A percentile compares a stretch with the other conserved stretches of the same genome.
phyloP scores from a whole-genome alignment of 2,329 filamentous ascomycete species.

The Coniochaeta sp. region DNA sequence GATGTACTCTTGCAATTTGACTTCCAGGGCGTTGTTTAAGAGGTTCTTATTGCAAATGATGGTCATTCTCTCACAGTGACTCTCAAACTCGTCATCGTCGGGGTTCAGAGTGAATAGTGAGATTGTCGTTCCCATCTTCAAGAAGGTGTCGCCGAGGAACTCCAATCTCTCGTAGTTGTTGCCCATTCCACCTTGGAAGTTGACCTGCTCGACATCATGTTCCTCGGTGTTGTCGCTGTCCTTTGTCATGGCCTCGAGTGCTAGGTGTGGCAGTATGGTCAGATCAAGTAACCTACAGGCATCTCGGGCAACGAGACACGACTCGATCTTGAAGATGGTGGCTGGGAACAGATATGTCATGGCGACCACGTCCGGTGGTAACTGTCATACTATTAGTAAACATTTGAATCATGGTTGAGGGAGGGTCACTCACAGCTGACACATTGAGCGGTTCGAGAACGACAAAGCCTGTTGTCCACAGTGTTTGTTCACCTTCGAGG shows the following conservation, averaged over 20 bases:
- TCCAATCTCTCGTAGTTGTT: slow-evolving; percentile 93
- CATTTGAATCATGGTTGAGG: not conserved
- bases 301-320: slow-evolving; percentile 72
- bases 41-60: slow-evolving; percentile 89
- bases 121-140: slow-evolving; percentile 94
- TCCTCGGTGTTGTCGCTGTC: slow-evolving; percentile 81
- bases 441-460: slow-evolving; percentile 72
- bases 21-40: slow-evolving; percentile 64
- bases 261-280: slow-evolving; percentile 56
- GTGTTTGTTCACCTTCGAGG: slow-evolving; percentile 36
- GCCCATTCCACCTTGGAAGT: slow-evolving; percentile 80
- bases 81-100: slow-evolving; percentile 74
- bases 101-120: slow-evolving; percentile 73
- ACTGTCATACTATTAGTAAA: slow-evolving; percentile 32
- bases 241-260: slow-evolving; percentile 87
- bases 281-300: slow-evolving; percentile 61
- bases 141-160: slow-evolving; percentile 85
- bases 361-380: slow-evolving; percentile 62
- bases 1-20: slow-evolving; percentile 65
- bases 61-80: slow-evolving; percentile 85
- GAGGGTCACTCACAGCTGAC: slow-evolving; percentile 55
- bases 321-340: slow-evolving; percentile 77
- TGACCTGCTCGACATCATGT: slow-evolving; percentile 57
- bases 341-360: slow-evolving; percentile 75
- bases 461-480: slow-evolving; percentile 50